phyloP scores from a whole-genome alignment of 768 basidiomycete genomes.

The Mycena maculata region DNA sequence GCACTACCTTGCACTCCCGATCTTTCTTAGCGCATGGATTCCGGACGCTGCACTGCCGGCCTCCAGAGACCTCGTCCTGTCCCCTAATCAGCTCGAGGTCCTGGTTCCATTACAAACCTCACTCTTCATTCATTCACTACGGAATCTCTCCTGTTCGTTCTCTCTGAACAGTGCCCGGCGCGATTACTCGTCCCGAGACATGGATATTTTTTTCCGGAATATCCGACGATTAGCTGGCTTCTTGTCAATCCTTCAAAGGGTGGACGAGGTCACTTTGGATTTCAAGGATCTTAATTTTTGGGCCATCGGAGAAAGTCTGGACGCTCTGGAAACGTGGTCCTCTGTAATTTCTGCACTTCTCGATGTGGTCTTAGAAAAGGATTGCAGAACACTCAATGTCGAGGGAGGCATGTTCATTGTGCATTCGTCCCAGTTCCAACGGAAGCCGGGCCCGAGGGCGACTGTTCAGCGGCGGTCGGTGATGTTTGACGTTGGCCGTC shows the following conservation, averaged over 20 bases:
- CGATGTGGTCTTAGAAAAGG: conserved; percentile 12
- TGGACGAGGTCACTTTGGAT: conserved; percentile 27
- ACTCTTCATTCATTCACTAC: conserved; percentile 24
- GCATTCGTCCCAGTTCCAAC: conserved; percentile 24
- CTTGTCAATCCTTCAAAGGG: conserved; percentile 17
- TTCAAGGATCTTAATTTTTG: conserved; percentile 29
- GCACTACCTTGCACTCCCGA: conserved; percentile 24
- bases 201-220: conserved; percentile 13
- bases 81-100: conserved; percentile 13
- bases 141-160: conserved; percentile 27
- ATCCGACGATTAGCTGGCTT: conserved; percentile 22
- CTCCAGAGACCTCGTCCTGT: conserved; percentile 11
- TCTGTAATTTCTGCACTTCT: conserved; percentile 18
- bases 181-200: conserved; percentile 1
- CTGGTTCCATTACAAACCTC: conserved; percentile 16
- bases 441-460: neutral
- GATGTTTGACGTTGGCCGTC: conserved; percentile 7
- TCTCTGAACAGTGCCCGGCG: conserved; percentile 23
- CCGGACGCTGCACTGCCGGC: neutral
- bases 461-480: neutral
- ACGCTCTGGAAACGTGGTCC: conserved; percentile 16
- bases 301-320: conserved; percentile 13
- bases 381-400: conserved; percentile 19
- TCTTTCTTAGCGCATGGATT: conserved; percentile 20
- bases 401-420: conserved; percentile 28